Conservation (phyloP, 2,329 filamentous ascomycete genomes). For the Helotiales sp. region DNA sequence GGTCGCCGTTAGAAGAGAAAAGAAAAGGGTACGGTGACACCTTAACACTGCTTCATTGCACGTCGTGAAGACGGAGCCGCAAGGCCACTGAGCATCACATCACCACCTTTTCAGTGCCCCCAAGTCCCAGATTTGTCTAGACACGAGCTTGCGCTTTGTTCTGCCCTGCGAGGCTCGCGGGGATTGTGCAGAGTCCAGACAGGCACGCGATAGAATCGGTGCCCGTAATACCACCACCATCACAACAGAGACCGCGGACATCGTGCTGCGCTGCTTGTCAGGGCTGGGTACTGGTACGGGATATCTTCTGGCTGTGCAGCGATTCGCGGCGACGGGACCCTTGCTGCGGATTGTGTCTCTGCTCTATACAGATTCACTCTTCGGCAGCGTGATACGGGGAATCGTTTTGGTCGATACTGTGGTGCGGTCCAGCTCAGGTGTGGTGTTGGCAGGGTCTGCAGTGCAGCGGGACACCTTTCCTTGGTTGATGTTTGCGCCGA, state of each 20-base stretch:
- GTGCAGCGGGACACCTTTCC: conserved; percentile 1
- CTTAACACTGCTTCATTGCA: conserved; percentile 30
- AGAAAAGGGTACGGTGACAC: conserved; percentile 38
- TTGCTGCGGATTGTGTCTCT: background rate
- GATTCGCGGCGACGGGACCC: background rate
- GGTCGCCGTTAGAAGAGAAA: conserved; percentile 13
- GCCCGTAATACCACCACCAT: background rate
- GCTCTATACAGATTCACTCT: background rate
- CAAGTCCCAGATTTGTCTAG: conserved; percentile 17
- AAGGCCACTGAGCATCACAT: background rate
- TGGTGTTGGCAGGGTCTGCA: background rate
- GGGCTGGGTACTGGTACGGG: too few relatives aligned
- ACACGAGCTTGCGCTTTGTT: conserved; percentile 24
- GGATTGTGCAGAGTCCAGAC: background rate
- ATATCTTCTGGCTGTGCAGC: background rate
- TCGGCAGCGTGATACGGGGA: background rate
- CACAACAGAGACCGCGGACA: background rate
- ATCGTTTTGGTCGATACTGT: background rate
- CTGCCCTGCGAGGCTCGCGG: conserved; percentile 1
- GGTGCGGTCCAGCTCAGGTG: background rate
- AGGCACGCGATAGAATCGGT: background rate
- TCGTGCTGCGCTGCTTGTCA: background rate
- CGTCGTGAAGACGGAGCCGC: conserved; percentile 17
- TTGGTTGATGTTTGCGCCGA: conserved; percentile 13
- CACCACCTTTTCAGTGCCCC: background rate